Base-by-base conservation (phyloP, 129 eudicot species). In the Flaveria bidentis region DNA sequence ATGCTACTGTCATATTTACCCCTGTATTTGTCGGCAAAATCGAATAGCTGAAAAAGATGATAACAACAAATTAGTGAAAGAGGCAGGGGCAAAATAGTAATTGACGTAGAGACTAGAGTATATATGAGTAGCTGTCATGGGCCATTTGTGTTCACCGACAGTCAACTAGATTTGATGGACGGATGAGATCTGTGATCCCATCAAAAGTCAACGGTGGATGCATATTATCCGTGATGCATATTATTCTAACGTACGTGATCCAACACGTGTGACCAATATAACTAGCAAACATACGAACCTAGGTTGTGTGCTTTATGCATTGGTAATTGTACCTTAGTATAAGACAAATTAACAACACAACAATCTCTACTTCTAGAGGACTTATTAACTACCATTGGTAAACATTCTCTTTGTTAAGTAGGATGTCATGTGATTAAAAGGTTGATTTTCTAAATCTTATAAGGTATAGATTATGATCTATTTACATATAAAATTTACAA, bases 11-110 rank as follows among this genome's bases (percentile, higher is more conserved):
- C 92, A 16, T 91, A 91, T 75, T 80, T 89, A 9, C 97, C 97
- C 66, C 92, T 86, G 76, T 49, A 90, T 50, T 84, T 88, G 81
- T 90, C 96, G 12, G 85, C 96, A 70, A 90, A 90, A 81, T 86
- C 93, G 73, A 90, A 90, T 45, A 90, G 83, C 96, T 90, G 88
- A 85, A 85, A 25, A 67, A 42, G 17, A 49, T 20, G 23, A 80
- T 75, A 73, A 85, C 15, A 73, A 46, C 5, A 88, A 84, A 55
- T 88, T 84, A 71, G 82, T 75, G 68, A 88, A 25, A 13, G 92
- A 18, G 71, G 68, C 68, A 67, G 76, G 66, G 95, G 75, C 67
- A 83, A 76, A 60, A 30, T 69, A 0, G 89, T 83, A 81, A 85
- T 85, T 16, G 79, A 71, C 52, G 64, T 81, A 36, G 41, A 36